These are phyloP conservation scores for Cladobotryum mycophilum DNA, from an alignment of 2,329 filamentous ascomycete species.

Conservation along the genomic window DNA sequence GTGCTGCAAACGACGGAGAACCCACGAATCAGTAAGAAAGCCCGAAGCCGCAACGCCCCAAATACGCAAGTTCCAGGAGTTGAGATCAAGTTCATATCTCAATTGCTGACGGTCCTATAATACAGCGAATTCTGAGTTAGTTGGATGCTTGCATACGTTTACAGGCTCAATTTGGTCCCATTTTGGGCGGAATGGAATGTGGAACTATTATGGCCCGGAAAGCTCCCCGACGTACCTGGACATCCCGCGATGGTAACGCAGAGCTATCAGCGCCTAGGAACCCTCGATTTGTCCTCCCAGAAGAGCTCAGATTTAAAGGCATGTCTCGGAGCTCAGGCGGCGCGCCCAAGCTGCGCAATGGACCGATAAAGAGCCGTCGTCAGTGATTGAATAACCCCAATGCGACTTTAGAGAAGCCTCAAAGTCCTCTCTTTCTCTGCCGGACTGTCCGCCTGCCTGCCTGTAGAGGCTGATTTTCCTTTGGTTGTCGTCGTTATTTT, in stretches of 20 bases:
- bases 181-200: neutral
- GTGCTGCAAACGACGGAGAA: conserved; percentile 6
- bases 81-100: conserved; percentile 47
- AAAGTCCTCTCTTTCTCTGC: neutral
- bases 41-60: conserved; percentile 51
- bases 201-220: neutral
- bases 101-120: conserved; percentile 44
- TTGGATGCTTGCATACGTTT: neutral
- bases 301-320: conserved; percentile 23
- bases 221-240: conserved; percentile 32
- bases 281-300: conserved; percentile 38
- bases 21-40: conserved; percentile 48
- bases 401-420: neutral
- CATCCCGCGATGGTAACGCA: conserved; percentile 43
- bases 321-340: conserved; percentile 18
- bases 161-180: neutral
- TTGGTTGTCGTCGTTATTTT: too few relatives aligned
- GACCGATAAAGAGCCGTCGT: too few relatives aligned
- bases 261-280: conserved; percentile 46
- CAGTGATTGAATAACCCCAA: neutral
- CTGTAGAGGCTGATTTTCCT: too few relatives aligned
- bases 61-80: conserved; percentile 49
- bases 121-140: neutral
- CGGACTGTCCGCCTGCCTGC: neutral
- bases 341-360: neutral